phyloP scores from a whole-genome alignment of 164 flowering plant genomes.

The Liriodendron chinense region DNA sequence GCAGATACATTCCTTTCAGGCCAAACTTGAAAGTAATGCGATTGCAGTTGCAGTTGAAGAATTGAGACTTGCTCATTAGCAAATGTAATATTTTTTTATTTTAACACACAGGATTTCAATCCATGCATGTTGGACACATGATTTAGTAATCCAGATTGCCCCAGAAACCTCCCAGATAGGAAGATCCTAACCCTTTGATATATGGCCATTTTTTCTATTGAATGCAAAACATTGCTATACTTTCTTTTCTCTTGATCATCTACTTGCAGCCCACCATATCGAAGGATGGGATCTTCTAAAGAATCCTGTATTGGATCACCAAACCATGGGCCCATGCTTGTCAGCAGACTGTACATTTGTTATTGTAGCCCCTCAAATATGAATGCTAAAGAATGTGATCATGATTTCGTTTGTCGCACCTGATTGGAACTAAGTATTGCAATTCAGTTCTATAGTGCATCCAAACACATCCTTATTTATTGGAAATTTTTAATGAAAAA shows the following conservation, averaged over 20 bases:
- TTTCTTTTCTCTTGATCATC: neutral
- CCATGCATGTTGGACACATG: no score
- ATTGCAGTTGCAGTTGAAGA: neutral
- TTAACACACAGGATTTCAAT: no score
- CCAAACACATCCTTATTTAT: no score
- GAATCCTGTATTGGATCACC: neutral
- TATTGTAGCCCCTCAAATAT: neutral
- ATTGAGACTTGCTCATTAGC: no score
- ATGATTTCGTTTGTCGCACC: neutral
- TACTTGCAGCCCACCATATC: neutral
- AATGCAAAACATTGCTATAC: neutral
- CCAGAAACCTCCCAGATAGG: neutral
- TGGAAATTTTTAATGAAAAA: no score
- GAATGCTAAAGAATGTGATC: neutral
- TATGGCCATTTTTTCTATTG: neutral
- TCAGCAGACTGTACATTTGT: neutral
- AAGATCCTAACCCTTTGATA: neutral
- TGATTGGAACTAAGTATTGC: neutral
- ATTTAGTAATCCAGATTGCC: neutral
- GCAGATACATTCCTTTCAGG: neutral
- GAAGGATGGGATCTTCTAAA: neutral
- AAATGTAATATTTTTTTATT: no score
- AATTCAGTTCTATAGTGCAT: no score
- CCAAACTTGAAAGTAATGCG: neutral
- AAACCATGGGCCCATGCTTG: neutral